A percentile compares a stretch with the other conserved stretches of the same genome.
phyloP scores from a whole-genome alignment of 148 eudicot species.

The Linanthus parryae region DNA sequence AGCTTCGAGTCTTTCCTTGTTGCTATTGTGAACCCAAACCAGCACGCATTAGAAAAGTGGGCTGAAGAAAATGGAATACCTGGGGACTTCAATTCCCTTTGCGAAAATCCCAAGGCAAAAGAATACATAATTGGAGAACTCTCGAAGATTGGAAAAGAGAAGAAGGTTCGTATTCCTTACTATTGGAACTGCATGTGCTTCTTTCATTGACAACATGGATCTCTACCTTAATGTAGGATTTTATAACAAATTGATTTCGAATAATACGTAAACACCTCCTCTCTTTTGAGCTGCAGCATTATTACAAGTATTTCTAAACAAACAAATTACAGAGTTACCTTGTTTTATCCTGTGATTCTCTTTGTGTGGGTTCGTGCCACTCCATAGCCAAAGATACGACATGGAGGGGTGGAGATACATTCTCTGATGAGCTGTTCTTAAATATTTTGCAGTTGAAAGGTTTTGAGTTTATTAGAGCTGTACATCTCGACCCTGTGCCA shows the following conservation, averaged over 20 bases:
- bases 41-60: constrained; percentile 62
- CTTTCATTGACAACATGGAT: too few species aligned
- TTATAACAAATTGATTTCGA: too few species aligned
- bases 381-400: too few species aligned
- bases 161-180: constrained; percentile 40
- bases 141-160: constrained; percentile 56
- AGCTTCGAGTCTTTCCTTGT: constrained; percentile 76
- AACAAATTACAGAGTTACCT: too few species aligned
- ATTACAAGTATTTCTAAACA: too few species aligned
- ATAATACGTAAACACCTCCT: too few species aligned
- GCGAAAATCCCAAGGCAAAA: constrained; percentile 64
- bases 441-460: constrained; percentile 69
- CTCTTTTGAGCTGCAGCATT: too few species aligned
- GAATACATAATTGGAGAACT: constrained; percentile 66
- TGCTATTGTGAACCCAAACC: constrained; percentile 63
- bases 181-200: background rate
- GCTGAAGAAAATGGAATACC: constrained; percentile 45
- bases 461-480: constrained; percentile 65
- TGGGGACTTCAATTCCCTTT: constrained; percentile 58
- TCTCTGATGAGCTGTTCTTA: too few species aligned
- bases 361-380: too few species aligned
- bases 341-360: too few species aligned
- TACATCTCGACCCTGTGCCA: constrained; percentile 70
- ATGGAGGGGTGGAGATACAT: too few species aligned
- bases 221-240: too few species aligned